Evolutionary conservation across 2,329 filamentous ascomycete genomes (phyloP).

Genomic region (Ophiostoma tasmaniense): DNA sequence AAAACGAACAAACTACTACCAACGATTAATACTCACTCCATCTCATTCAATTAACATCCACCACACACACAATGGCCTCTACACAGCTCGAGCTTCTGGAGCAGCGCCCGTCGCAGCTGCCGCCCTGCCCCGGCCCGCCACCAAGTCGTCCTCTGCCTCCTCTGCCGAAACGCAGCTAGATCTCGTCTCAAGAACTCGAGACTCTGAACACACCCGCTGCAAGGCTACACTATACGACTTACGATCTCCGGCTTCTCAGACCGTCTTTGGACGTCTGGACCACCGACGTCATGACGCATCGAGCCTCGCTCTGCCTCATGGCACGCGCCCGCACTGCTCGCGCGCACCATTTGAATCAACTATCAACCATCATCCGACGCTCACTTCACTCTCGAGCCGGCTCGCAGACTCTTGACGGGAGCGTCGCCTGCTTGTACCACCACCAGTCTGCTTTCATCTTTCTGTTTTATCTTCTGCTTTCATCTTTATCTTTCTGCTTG

Average conservation of each 20-base stretch:
- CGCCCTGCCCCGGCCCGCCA: constrained; percentile 58
- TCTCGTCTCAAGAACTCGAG: background rate
- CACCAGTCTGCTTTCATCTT: too few species aligned
- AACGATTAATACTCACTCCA: constrained; percentile 10
- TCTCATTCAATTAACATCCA: constrained; percentile 17
- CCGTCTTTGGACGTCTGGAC: background rate
- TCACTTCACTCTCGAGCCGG: constrained; percentile 8
- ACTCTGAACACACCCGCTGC: background rate
- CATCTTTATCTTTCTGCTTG: constrained; percentile 18
- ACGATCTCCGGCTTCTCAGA: background rate
- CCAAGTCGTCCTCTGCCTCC: constrained; percentile 57
- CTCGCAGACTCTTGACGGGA: constrained; percentile 3
- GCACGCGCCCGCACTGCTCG: too few species aligned
- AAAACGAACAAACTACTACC: background rate
- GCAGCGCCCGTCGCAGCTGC: constrained; percentile 56
- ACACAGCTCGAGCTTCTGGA: constrained; percentile 42
- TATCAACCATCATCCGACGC: too few species aligned
- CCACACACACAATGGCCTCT: constrained; percentile 18
- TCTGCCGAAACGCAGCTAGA: constrained; percentile 52
- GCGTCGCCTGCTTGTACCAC: background rate
- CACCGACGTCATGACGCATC: background rate
- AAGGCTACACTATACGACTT: background rate
- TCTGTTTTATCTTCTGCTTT: constrained; percentile 11
- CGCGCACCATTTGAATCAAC: too few species aligned
- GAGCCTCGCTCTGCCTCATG: background rate